Percentiles rank a stretch among this genome's conserved stretches.
These are phyloP conservation scores for Madurella fahalii DNA, from an alignment of 2,329 filamentous ascomycete genomes.

Conservation along the genomic window DNA sequence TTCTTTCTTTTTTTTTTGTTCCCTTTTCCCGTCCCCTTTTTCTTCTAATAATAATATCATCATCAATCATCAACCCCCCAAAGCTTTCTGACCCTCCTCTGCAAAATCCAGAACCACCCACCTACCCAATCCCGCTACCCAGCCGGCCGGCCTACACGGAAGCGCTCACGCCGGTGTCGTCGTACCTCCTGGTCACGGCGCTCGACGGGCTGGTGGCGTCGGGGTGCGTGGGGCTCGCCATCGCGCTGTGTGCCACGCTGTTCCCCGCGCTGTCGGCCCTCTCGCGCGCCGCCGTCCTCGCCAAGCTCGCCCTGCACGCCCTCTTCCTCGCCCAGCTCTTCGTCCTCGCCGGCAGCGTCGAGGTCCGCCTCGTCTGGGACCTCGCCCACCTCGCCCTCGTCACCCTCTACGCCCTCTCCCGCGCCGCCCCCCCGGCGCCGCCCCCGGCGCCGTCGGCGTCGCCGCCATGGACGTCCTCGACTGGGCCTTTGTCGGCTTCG, in stretches of 20 bases:
- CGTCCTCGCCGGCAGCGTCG: constrained; percentile 14
- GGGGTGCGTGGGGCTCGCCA: constrained; percentile 19
- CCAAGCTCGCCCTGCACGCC: constrained; percentile 19
- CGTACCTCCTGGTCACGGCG: constrained; percentile 20
- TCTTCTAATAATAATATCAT: too few relatives aligned
- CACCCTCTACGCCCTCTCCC: constrained; percentile 10
- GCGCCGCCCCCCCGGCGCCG: background rate
- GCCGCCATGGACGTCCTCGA: constrained; percentile 11
- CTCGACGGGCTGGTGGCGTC: constrained; percentile 22
- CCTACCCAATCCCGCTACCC: constrained; percentile 10
- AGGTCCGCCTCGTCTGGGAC: constrained; percentile 20
- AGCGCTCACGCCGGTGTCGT: constrained; percentile 16
- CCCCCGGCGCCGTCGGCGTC: background rate
- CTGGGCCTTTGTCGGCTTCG: constrained; percentile 21
- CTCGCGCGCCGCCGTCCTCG: constrained; percentile 15
- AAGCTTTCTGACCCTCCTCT: background rate
- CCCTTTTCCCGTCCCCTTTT: too few relatives aligned
- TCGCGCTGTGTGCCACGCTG: constrained; percentile 20
- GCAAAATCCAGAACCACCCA: constrained; percentile 7
- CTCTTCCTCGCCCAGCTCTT: constrained; percentile 21
- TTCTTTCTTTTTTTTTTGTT: background rate
- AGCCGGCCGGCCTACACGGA: constrained; percentile 17
- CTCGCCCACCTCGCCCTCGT: constrained; percentile 17
- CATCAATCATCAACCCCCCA: too few relatives aligned
- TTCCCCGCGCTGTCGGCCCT: constrained; percentile 6